Base-by-base conservation (phyloP, 331 rosid species). In the Telfairia occidentalis region DNA sequence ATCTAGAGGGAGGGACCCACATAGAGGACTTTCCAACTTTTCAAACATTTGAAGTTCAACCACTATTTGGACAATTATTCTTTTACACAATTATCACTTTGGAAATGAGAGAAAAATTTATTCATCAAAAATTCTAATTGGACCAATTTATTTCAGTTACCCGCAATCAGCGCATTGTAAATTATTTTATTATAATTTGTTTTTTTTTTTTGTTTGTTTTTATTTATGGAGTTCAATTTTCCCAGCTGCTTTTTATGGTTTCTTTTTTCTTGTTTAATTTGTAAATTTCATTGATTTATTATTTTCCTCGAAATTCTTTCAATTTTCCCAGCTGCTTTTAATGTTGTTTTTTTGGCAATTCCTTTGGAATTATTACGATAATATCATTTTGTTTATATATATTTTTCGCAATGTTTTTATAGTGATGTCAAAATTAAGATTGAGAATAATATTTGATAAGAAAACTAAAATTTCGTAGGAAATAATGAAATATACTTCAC, bases 61-160 rank as follows among this genome's bases (percentile, higher is more conserved):
- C 32, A 67, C 73, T 67, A 38, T 66, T 66, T 66, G 52, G 54
- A 67, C 37, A 67, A 67, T 67, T 67, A 67, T 69, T 43, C 34
- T 24, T 55, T 55, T 1, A 10, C 63, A 24, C 63, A 55, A 55
- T 55, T 55, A 55, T 55, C 13, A 64, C 73, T 66, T 66, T 64
- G 32, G 32, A 66, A 66, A 66, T 58, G 58, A 52, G 26, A 57
- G 37, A 26, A 1, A 26, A 1, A 28, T 8, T 28, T 28, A 5
- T 32, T 16, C 35, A 2, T 42, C 52, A 24, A 42, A 42, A 42
- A 23, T 70, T 70, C 9, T 43, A 54, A 70, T 70, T 43, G 75
- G 58, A 70, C 75, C 75, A 70, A 6, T 15, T 70, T 70, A 45
- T 42, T 65, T 19, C 2, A 7, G 8, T 37, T 15, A 9, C 40